Evolutionary conservation across 1,284 basidiomycete species (phyloP), one percentile per base, ranked within the genome.

Genomic region (Microbotryomycetes sp.): DNA sequence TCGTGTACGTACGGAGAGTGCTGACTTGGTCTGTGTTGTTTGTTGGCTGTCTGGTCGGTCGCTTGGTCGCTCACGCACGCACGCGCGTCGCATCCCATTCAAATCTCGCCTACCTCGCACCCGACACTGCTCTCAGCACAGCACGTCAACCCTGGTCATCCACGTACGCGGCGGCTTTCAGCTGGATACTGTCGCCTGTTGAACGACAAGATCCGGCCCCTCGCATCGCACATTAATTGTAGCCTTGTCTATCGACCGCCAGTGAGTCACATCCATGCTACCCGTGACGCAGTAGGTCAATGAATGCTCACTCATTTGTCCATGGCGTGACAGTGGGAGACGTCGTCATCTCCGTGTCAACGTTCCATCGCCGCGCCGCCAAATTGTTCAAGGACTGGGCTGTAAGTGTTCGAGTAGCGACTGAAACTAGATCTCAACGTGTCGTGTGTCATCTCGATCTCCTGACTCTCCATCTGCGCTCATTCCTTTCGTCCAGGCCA

Each of bases 301-400:
- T n/a, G 22, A 29, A 32, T 19, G 2, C 25, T 23, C 30, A 15
- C 51, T 36, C 6, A 32, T 5, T 22, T 19, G 22, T 15, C 54
- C 19, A 26, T 23, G n/a, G 14, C n/a, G 6, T 6, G 16, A n/a
- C 59, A 67, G 63, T 68, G 66, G 49, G 55, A 52, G 66, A 68
- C 60, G 64, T 68, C 22, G 58, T 54, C 36, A 68, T 68, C 54
- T 68, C 66, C 9, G 56, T 59, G 15, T 26, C 64, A 42, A 64
- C 59, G 22, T 68, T 68, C 53, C 66, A 68, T 30, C 64, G 64
- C 16, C 63, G 66, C 28, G 66, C 66, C n/a, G 47, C 57, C 3
- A 36, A 30, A 15, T 28, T 68, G 15, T 68, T 68, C 19, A 54
- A 59, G 15, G 30, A 31, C 45, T 59, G 58, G 58, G 58, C 28